A percentile compares a stretch with the other conserved stretches of the same genome.
Evolutionary conservation across 495 filamentous ascomycete genomes (phyloP).

Genomic region (Usnea hakonensis): DNA sequence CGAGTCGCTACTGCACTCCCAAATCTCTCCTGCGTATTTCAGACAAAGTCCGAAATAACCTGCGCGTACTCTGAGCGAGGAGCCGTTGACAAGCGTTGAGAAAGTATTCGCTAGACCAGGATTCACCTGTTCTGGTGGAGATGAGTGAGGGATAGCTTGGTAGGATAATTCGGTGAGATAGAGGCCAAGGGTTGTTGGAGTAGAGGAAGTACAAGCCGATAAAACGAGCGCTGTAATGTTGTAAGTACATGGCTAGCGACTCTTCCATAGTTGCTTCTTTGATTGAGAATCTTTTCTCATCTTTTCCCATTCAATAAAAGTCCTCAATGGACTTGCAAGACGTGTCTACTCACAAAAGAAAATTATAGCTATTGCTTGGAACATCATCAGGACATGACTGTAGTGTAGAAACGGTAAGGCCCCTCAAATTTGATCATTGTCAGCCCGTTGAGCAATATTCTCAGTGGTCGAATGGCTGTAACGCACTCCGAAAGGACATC

Average conservation of each 20-base stretch:
- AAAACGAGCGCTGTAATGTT: not conserved
- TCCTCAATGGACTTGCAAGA: no score
- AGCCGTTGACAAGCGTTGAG: constrained; percentile 51
- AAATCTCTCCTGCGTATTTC: constrained; percentile 61
- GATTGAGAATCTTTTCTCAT: no score
- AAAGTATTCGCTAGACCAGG: constrained; percentile 48
- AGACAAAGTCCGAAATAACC: constrained; percentile 61
- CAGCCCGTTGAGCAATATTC: not conserved
- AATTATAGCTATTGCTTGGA: not conserved
- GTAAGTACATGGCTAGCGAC: not conserved
- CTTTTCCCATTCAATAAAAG: no score
- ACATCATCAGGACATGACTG: not conserved
- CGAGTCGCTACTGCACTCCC: constrained; percentile 71
- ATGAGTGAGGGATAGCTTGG: constrained; percentile 28
- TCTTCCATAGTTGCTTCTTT: not conserved
- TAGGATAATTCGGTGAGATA: constrained; percentile 76
- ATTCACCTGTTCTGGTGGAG: constrained; percentile 8
- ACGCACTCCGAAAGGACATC: not conserved
- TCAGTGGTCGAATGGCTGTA: not conserved
- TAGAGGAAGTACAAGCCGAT: constrained; percentile 23
- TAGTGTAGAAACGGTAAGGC: not conserved
- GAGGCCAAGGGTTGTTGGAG: constrained; percentile 67
- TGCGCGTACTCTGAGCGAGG: constrained; percentile 9
- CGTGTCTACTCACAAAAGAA: not conserved
- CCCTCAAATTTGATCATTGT: not conserved